Base-by-base conservation (phyloP, 306 rosid genomes). In the Fragaria iinumae region DNA sequence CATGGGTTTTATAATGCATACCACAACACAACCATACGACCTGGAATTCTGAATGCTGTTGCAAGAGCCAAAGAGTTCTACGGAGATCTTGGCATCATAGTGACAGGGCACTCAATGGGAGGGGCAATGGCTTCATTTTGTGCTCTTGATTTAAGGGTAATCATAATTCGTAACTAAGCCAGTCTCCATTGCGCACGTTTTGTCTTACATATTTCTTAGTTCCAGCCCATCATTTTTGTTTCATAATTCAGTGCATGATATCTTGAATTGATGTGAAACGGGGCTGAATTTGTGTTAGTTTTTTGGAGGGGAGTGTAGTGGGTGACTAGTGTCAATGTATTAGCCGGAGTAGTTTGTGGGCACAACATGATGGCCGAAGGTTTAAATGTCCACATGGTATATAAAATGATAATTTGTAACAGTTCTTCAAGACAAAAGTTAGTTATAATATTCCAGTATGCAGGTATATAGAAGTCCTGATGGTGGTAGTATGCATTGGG, bases 41-140 rank as follows among this genome's bases (percentile, higher is more conserved):
- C 92, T 72, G 93, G 90, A 74, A 79, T 96, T 83, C 55, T 96
- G 80, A 89, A 78, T 79, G 98, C 99, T 69, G 82, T 96, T 72
- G 81, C 84, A 62, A 91, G 91, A 73, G 96, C 97, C 8, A 88
- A 83, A 84, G 82, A 83, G 75, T 74, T 76, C 59, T 92, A 88
- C 80, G 97, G 99, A 73, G 87, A 91, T 80, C 82, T 88, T 69
- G 72, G 60, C 81, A 88, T 91, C 86, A 84, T 89, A 69, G 93
- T 76, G 25, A 85, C 88, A 6, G 99, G 99, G 73, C 99, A 96
- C 84, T 96, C 99, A 66, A 96, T 96, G 99, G 99, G 99, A 39
- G 98, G 99, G 80, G 99, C 99, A 72, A 96, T 96, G 93, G 99
- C 99, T 21, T 76, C 97, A 16, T 96, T 96, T 76, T 96, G 99